A percentile compares a stretch with the other conserved stretches of the same genome.
These are phyloP conservation scores for Helicocarpus griseus DNA, from an alignment of 2,329 filamentous ascomycete species.

Conservation along the genomic window DNA sequence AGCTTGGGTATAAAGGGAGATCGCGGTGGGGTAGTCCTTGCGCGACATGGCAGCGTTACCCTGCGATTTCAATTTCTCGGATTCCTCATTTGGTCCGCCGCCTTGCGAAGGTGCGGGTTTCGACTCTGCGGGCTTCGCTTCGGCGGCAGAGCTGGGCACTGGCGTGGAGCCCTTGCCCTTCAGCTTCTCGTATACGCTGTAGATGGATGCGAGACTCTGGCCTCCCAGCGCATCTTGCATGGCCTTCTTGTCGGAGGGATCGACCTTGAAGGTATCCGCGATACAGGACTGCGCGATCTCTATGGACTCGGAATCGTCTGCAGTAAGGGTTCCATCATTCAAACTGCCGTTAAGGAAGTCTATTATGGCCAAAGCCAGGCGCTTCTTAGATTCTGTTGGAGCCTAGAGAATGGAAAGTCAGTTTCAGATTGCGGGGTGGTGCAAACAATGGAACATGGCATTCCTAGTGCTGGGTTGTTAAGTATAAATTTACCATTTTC, in stretches of 20 bases:
- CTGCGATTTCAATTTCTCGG: constrained; percentile 77
- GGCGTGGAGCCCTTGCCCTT: constrained; percentile 52
- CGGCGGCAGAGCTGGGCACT: constrained; percentile 30
- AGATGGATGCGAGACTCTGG: constrained; percentile 84
- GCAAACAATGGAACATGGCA: neutral
- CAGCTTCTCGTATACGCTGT: constrained; percentile 91
- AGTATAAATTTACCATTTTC: constrained; percentile 4
- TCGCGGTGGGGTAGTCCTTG: constrained; percentile 77
- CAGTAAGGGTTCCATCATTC: constrained; percentile 75
- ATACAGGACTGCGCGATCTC: constrained; percentile 94
- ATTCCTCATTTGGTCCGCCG: constrained; percentile 40
- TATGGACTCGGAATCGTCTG: constrained; percentile 86
- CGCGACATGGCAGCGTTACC: constrained; percentile 92
- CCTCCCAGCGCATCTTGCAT: constrained; percentile 68
- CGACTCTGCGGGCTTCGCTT: constrained; percentile 32
- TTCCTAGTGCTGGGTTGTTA: neutral
- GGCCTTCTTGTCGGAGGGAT: constrained; percentile 65
- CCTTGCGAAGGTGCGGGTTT: constrained; percentile 19
- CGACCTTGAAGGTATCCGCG: constrained; percentile 87
- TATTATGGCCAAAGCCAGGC: constrained; percentile 92
- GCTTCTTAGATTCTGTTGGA: constrained; percentile 56
- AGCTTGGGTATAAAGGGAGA: constrained; percentile 81
- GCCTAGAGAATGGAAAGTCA: constrained; percentile 19
- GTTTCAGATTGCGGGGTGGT: neutral
- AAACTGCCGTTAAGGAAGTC: constrained; percentile 82